These are phyloP conservation scores for Coprinopsis strossmayeri DNA, from an alignment of 768 basidiomycete species.

Conservation along the genomic window DNA sequence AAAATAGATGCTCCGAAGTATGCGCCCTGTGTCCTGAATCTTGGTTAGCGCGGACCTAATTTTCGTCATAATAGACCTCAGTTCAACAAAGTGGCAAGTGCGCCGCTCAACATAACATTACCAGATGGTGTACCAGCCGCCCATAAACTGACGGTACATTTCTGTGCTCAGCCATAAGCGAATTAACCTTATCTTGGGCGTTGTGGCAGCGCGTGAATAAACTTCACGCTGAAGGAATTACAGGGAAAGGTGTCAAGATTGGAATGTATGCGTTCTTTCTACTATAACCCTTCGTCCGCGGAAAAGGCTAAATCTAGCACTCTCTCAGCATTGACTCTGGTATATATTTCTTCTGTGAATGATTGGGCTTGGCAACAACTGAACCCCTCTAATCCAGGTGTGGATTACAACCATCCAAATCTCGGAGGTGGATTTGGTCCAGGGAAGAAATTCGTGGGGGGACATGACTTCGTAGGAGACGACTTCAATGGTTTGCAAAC, in stretches of 20 bases:
- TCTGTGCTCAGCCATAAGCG: not conserved
- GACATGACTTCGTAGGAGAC: constrained; percentile 55
- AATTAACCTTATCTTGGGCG: not conserved
- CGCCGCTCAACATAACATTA: too few species aligned
- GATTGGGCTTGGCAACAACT: too few species aligned
- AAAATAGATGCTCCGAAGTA: constrained; percentile 37
- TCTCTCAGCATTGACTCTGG: constrained; percentile 42
- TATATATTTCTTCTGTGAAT: constrained; percentile 8
- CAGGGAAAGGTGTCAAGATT: constrained; percentile 60
- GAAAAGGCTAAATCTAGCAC: too few species aligned
- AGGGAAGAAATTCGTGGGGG: constrained; percentile 44
- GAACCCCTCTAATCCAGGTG: too few species aligned
- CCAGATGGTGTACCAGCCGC: constrained; percentile 36
- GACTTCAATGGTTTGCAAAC: constrained; percentile 45
- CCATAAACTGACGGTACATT: constrained; percentile 45
- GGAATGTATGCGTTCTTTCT: constrained; percentile 46
- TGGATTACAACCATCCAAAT: constrained; percentile 50
- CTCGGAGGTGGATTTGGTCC: constrained; percentile 51
- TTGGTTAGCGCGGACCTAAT: not conserved
- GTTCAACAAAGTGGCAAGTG: constrained; percentile 31
- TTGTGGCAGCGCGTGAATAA: constrained; percentile 50
- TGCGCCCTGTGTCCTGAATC: constrained; percentile 2
- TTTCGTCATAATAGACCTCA: constrained; percentile 30
- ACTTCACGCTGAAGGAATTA: constrained; percentile 55
- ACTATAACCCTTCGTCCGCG: too few species aligned